phyloP scores from a whole-genome alignment of 208 protist species.

The Trypanosomatidae sp. region DNA sequence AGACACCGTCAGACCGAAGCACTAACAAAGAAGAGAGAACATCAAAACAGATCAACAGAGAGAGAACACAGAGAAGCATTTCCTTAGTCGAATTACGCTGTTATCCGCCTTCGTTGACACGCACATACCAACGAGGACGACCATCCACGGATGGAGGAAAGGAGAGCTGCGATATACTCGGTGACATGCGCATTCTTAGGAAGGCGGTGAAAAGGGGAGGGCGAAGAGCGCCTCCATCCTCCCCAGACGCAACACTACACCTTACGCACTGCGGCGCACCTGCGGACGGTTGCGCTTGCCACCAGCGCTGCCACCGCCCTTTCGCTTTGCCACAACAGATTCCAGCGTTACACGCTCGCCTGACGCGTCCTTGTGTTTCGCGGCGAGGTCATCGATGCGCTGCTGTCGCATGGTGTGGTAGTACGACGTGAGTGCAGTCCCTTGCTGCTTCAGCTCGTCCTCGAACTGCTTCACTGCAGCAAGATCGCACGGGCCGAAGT shows the following conservation, averaged over 20 bases:
- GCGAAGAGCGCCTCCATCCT: neutral
- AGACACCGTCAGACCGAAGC: neutral
- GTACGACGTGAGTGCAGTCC: slow-evolving; percentile 62
- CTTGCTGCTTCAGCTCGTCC: slow-evolving; percentile 57
- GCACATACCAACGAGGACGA: neutral
- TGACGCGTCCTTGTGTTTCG: slow-evolving; percentile 54
- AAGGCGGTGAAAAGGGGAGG: neutral
- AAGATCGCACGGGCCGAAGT: slow-evolving; percentile 83
- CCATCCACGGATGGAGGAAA: neutral
- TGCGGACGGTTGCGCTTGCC: slow-evolving; percentile 28
- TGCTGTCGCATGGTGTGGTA: slow-evolving; percentile 76
- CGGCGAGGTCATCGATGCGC: slow-evolving; percentile 67
- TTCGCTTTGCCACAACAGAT: slow-evolving; percentile 39
- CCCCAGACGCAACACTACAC: neutral
- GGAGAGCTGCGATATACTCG: neutral
- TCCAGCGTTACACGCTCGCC: slow-evolving; percentile 81
- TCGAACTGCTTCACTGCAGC: slow-evolving; percentile 80
- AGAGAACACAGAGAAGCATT: neutral
- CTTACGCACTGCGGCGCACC: slow-evolving; percentile 1
- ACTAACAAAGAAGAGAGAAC: neutral
- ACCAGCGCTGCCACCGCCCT: slow-evolving; percentile 20
- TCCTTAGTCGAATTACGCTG: slow-evolving; percentile 1
- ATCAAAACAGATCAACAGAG: neutral
- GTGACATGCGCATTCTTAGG: neutral
- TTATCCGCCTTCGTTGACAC: slow-evolving; percentile 5